Conservation (phyloP, 345 rosid genomes). For the Barbarea vulgaris region DNA sequence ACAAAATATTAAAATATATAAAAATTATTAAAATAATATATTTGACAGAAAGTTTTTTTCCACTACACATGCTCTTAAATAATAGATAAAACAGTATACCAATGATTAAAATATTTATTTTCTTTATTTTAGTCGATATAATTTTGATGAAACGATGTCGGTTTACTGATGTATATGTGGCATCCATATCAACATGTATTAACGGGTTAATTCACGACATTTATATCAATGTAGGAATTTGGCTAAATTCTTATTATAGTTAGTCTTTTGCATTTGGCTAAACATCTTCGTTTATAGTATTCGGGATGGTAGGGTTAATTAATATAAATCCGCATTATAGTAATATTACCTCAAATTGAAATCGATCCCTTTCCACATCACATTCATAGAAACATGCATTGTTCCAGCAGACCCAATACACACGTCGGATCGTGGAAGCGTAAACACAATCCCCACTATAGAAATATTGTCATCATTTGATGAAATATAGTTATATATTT, state of each 20-base stretch:
- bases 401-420: background rate
- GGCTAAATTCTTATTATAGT: background rate
- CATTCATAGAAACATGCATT: background rate
- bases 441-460: background rate
- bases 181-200: too few relatives aligned
- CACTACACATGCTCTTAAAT: too few relatives aligned
- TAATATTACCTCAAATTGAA: background rate
- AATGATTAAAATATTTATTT: too few relatives aligned
- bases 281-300: background rate
- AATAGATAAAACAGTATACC: too few relatives aligned
- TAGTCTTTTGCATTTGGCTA: background rate
- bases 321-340: background rate
- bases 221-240: background rate
- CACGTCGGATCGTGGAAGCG: background rate
- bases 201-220: background rate
- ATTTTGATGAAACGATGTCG: too few relatives aligned
- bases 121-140: too few relatives aligned
- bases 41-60: too few relatives aligned
- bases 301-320: background rate
- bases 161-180: too few relatives aligned
- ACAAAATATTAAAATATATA: too few relatives aligned
- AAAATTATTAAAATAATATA: too few relatives aligned
- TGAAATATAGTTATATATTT: background rate
- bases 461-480: background rate
- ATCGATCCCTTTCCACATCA: background rate